Evolutionary conservation across 1,284 basidiomycete genomes (phyloP).

Genomic region (Cutaneotrichosporon daszewskae): DNA sequence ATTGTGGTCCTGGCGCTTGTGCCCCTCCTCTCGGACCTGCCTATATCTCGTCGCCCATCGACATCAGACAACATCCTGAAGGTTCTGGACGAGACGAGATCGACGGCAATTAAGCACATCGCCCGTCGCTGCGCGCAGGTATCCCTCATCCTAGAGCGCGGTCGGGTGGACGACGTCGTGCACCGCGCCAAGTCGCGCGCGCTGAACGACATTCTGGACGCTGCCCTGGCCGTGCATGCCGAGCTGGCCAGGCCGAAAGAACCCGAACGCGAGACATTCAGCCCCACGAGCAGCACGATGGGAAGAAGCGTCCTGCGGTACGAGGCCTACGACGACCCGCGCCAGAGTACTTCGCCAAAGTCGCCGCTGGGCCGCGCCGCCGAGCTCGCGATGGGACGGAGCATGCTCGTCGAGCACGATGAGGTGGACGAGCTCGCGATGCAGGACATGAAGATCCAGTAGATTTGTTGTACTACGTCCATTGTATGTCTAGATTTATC

Average conservation of each 20-base stretch:
- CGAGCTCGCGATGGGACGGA: slow-evolving; percentile 16
- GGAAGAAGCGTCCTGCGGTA: too few relatives aligned
- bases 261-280: too few relatives aligned
- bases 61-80: not conserved
- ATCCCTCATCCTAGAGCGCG: slow-evolving; percentile 12
- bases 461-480: slow-evolving; percentile 4
- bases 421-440: slow-evolving; percentile 9
- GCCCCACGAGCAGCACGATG: slow-evolving; percentile 7
- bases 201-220: slow-evolving; percentile 24
- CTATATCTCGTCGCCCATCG: slow-evolving; percentile 4
- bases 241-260: slow-evolving; percentile 8
- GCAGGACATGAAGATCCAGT: not conserved
- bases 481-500: slow-evolving; percentile 1
- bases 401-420: slow-evolving; percentile 10
- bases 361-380: slow-evolving; percentile 10
- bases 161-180: slow-evolving; percentile 7
- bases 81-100: too few relatives aligned
- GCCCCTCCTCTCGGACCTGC: slow-evolving; percentile 8
- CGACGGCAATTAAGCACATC: slow-evolving; percentile 11
- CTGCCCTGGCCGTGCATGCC: slow-evolving; percentile 15
- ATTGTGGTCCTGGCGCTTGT: slow-evolving; percentile 22
- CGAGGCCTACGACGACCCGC: too few relatives aligned
- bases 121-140: slow-evolving; percentile 18
- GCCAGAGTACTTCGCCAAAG: too few relatives aligned
- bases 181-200: slow-evolving; percentile 11